phyloP scores from a whole-genome alignment of 1,139 yeast genomes.

The Yamadazyma aaseri region DNA sequence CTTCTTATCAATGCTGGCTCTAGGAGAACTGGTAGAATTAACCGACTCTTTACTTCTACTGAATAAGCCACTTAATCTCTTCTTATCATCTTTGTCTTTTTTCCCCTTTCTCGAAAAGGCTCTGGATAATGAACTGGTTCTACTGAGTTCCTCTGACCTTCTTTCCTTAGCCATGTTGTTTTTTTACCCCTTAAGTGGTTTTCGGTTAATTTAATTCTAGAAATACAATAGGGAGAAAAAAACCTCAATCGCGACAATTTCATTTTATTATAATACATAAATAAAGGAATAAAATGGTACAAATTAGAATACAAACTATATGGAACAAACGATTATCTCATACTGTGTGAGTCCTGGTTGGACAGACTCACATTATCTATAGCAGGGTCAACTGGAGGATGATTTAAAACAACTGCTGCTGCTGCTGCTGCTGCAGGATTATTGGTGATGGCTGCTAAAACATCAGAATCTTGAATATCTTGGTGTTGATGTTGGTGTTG shows the following conservation, averaged over 20 bases:
- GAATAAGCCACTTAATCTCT: conserved; percentile 16
- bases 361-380: conserved; percentile 48
- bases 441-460: conserved; percentile 45
- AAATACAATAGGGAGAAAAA: no score
- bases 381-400: conserved; percentile 38
- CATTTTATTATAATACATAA: conserved; percentile 4
- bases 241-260: conserved; percentile 3
- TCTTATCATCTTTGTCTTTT: conserved; percentile 14
- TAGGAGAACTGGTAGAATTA: conserved; percentile 7
- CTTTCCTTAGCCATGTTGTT: conserved; percentile 4
- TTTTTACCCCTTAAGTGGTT: conserved; percentile 2
- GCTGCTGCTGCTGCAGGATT: conserved; percentile 28
- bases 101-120: conserved; percentile 9
- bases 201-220: conserved; percentile 5
- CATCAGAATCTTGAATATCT: conserved; percentile 44
- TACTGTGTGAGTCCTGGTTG: conserved; percentile 28
- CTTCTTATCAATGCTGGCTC: conserved; percentile 5
- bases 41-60: conserved; percentile 14
- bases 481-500: conserved; percentile 27
- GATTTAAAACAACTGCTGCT: conserved; percentile 30
- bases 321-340: not conserved
- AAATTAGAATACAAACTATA: conserved; percentile 3
- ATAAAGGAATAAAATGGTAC: conserved; percentile 5
- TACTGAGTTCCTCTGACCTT: conserved; percentile 10
- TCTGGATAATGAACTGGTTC: conserved; percentile 10